phyloP scores from a whole-genome alignment of 2,329 filamentous ascomycete genomes.

The Fusarium sp. region DNA sequence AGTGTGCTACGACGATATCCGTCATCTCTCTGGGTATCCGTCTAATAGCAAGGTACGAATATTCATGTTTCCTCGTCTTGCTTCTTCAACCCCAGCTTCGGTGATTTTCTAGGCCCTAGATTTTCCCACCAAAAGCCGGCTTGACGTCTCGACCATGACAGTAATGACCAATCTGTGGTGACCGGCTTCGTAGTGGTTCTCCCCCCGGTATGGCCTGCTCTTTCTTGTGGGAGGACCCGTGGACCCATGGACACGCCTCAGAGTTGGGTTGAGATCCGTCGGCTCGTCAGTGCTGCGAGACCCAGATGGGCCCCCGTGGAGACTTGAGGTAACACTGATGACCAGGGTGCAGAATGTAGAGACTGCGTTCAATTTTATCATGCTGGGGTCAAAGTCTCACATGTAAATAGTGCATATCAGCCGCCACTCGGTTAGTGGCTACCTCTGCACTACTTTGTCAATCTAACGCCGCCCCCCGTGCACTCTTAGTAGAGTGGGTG shows the following conservation, averaged over 20 bases:
- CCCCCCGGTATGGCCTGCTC: slow-evolving; percentile 40
- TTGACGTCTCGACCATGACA: slow-evolving; percentile 21
- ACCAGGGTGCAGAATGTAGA: slow-evolving; percentile 53
- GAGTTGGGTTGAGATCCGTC: slow-evolving; percentile 57
- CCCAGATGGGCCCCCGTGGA: slow-evolving; percentile 57
- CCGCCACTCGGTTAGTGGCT: slow-evolving; percentile 41
- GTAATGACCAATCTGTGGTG: slow-evolving; percentile 29
- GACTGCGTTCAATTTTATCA: slow-evolving; percentile 49
- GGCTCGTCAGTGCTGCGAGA: slow-evolving; percentile 58
- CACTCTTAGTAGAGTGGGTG: slow-evolving; percentile 53
- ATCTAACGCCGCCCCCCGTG: slow-evolving; percentile 56
- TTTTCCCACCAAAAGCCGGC: slow-evolving; percentile 29
- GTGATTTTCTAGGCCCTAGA: slow-evolving; percentile 17
- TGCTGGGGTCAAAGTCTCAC: slow-evolving; percentile 1
- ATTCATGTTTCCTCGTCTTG: slow-evolving; percentile 6
- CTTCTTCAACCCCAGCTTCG: slow-evolving; percentile 7
- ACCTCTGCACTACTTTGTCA: slow-evolving; percentile 46
- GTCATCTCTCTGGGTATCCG: neutral
- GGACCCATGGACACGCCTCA: slow-evolving; percentile 53
- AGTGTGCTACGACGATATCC: slow-evolving; percentile 1
- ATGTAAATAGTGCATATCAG: slow-evolving; percentile 17
- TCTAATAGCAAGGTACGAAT: neutral
- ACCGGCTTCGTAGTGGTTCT: slow-evolving; percentile 36
- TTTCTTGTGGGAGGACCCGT: slow-evolving; percentile 50
- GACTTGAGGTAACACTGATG: slow-evolving; percentile 53